Base-by-base conservation (phyloP, 495 filamentous ascomycete species). In the Letharia lupina region DNA sequence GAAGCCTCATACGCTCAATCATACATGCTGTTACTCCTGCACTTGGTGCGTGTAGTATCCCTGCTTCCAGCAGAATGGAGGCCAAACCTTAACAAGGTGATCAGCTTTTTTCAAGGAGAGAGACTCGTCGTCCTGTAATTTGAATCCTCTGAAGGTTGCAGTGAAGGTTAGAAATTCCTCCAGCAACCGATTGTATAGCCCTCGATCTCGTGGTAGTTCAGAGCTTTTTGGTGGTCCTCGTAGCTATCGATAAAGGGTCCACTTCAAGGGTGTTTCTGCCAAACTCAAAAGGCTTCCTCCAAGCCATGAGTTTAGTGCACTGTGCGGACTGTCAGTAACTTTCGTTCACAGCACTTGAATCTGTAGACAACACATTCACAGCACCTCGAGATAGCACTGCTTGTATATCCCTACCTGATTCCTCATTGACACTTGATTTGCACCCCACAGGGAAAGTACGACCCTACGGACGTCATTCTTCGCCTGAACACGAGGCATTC, bases 401-500 rank as follows among this genome's bases (percentile, higher is more conserved):
- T 37, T 48, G 42, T 44, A 42, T 16, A 31, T 28, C 2, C 40
- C 10, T 16, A 28, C 2, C 18, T 45, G 15, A 9, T 13, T 44
- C 47, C 23, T 20, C 12, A 41, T 18, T n/a, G 13, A 33, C 8
- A 10, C 28, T 52, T 52, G 41, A 52, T 41, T 58, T 37, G 35
- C 40, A 41, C 18, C 39, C 50, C 28, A 58, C 50, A 35, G 48
- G 63, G 52, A 56, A 59, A 45, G 50, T 37, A 33, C 35, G 15
- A 44, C 33, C 61, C 61, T 7, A n/a, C 33, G 12, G 20, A 65
- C 63, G 63, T 65, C 63, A 65, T 59, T 59, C 40, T 41, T 59
- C 23, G 39, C 50, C 62, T 64, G 52, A 56, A 57, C 62, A 64
- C 62, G 39, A 64, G 39, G 52, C 62, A 5, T 58, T 58, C 28